Evolutionary conservation across 306 rosid genomes (phyloP).

Genomic region (Nissolia schottii): DNA sequence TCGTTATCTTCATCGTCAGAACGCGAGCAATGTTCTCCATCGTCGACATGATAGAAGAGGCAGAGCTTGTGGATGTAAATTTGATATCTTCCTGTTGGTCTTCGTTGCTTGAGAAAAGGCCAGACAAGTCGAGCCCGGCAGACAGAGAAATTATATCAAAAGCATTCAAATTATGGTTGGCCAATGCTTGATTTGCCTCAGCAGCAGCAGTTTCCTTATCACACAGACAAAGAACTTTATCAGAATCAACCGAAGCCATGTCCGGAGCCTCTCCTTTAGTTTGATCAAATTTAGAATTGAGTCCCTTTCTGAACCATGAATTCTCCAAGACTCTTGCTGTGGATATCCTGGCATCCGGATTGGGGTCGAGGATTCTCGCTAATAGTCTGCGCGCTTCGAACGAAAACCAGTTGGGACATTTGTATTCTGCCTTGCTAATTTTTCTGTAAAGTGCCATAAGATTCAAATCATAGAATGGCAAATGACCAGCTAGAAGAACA

Average conservation of each 20-base stretch:
- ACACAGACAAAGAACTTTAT: background rate
- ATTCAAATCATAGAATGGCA: slow-evolving; percentile 40
- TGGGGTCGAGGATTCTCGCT: slow-evolving; percentile 33
- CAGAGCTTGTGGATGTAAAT: slow-evolving; percentile 37
- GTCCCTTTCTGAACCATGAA: slow-evolving; percentile 37
- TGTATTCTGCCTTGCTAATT: slow-evolving; percentile 27
- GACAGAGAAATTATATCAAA: slow-evolving; percentile 45
- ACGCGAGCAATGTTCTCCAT: slow-evolving; percentile 23
- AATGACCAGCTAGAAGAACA: slow-evolving; percentile 42
- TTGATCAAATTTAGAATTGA: slow-evolving; percentile 5
- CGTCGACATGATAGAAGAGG: slow-evolving; percentile 26
- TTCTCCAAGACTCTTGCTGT: slow-evolving; percentile 15
- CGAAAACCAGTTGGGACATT: slow-evolving; percentile 42
- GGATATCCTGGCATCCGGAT: slow-evolving; percentile 35
- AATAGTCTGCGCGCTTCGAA: slow-evolving; percentile 30
- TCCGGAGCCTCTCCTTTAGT: slow-evolving; percentile 2
- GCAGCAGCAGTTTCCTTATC: slow-evolving; percentile 14
- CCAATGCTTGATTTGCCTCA: slow-evolving; percentile 28
- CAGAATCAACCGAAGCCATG: slow-evolving; percentile 15
- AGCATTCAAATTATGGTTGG: slow-evolving; percentile 35
- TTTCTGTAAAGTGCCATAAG: slow-evolving; percentile 34
- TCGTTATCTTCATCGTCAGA: slow-evolving; percentile 22
- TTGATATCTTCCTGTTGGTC: slow-evolving; percentile 19
- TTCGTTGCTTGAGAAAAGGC: slow-evolving; percentile 18
- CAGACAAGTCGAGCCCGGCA: slow-evolving; percentile 40